Evolutionary conservation across 768 basidiomycete genomes (phyloP).

Genomic region (Rhizopogon roseolus): DNA sequence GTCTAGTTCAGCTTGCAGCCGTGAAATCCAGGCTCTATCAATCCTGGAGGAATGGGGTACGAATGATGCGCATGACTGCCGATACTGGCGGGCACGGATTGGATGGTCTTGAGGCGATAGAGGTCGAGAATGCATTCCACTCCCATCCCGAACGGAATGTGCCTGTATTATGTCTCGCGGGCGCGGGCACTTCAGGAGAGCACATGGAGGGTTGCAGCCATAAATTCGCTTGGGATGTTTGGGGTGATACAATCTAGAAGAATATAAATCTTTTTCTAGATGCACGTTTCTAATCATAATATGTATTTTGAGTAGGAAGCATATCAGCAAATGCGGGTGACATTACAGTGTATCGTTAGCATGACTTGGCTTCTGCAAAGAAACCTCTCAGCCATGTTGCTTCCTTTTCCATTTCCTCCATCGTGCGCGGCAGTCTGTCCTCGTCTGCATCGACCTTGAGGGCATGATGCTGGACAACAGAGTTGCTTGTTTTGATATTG

Average conservation of each 20-base stretch:
- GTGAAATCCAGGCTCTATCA: conserved; percentile 39
- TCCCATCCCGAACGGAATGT: conserved; percentile 9
- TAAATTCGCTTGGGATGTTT: conserved; percentile 25
- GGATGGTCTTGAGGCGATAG: conserved; percentile 29
- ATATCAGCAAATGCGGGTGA: background rate
- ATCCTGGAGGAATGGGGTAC: conserved; percentile 43
- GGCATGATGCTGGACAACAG: conserved; percentile 27
- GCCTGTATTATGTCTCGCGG: conserved; percentile 38
- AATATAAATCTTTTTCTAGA: background rate
- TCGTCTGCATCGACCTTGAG: conserved; percentile 71
- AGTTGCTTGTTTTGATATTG: conserved; percentile 7
- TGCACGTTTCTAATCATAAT: background rate
- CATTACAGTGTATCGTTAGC: background rate
- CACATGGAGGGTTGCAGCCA: conserved; percentile 38
- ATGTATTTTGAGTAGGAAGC: background rate
- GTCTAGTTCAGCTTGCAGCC: conserved; percentile 47
- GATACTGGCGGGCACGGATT: conserved; percentile 27
- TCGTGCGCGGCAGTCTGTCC: conserved; percentile 51
- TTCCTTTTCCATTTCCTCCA: conserved; percentile 79
- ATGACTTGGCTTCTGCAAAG: conserved; percentile 28
- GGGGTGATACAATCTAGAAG: conserved; percentile 27
- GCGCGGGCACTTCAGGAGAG: conserved; percentile 14
- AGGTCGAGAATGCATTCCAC: conserved; percentile 24
- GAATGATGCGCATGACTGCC: conserved; percentile 36
- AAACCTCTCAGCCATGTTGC: conserved; percentile 63